These are phyloP conservation scores for Patellifolia procumbens DNA, from an alignment of 179 eudicot genomes.

Conservation along the genomic window DNA sequence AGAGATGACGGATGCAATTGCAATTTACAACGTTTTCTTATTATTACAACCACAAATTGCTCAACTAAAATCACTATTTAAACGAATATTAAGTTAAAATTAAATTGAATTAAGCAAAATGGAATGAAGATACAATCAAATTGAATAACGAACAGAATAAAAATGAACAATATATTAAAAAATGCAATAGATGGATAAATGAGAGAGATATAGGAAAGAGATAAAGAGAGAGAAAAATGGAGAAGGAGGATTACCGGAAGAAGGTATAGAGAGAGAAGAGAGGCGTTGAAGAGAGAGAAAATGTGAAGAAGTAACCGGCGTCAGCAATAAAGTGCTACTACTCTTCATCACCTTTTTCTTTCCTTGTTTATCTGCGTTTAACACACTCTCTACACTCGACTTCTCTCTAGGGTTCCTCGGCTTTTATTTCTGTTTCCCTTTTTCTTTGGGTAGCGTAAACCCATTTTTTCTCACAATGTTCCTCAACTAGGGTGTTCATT, in stretches of 20 bases:
- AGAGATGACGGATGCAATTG: no score
- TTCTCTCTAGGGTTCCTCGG: slow-evolving; percentile 26
- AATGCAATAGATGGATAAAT: not conserved
- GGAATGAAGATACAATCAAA: not conserved
- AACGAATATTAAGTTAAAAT: not conserved
- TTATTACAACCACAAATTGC: no score
- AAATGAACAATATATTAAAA: not conserved
- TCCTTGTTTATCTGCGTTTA: not conserved
- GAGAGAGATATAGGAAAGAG: not conserved
- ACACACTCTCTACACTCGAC: not conserved
- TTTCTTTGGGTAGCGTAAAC: not conserved
- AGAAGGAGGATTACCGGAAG: slow-evolving; percentile 35
- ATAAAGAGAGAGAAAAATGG: slow-evolving; percentile 11
- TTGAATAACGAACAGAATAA: not conserved
- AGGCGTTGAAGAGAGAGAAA: slow-evolving; percentile 19
- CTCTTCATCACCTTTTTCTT: slow-evolving; percentile 8
- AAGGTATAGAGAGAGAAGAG: slow-evolving; percentile 20
- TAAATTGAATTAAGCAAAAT: not conserved
- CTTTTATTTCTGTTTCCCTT: not conserved
- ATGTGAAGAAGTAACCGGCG: slow-evolving; percentile 15
- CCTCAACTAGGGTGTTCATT: no score
- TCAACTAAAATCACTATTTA: not conserved
- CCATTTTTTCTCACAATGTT: no score
- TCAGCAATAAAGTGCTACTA: not conserved
- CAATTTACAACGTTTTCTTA: no score